phyloP scores from a whole-genome alignment of 2,329 filamentous ascomycete genomes.

The Remersonia thermophila region DNA sequence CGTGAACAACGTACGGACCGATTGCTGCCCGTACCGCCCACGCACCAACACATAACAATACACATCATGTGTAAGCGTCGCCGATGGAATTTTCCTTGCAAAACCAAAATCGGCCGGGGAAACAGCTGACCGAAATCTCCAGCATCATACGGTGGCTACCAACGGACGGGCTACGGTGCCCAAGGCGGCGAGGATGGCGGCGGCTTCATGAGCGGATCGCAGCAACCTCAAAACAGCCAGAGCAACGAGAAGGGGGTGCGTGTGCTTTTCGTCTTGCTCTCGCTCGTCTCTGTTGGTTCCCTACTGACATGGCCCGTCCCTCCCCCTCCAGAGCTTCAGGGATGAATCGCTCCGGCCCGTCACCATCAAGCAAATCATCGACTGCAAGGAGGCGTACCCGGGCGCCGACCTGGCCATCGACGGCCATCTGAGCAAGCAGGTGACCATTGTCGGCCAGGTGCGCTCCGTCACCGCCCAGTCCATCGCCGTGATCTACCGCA shows the following conservation, averaged over 20 bases:
- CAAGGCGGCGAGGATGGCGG: slow-evolving; percentile 48
- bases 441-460: slow-evolving; percentile 84
- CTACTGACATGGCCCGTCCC: background rate
- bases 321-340: slow-evolving; percentile 41
- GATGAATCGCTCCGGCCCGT: slow-evolving; percentile 86
- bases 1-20: too few species aligned
- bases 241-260: slow-evolving; percentile 33
- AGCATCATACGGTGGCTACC: slow-evolving; percentile 40
- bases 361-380: slow-evolving; percentile 87
- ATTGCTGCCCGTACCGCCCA: too few species aligned
- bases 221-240: slow-evolving; percentile 48
- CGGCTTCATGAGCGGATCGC: slow-evolving; percentile 50
- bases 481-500: slow-evolving; percentile 82
- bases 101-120: too few species aligned
- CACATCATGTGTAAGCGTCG: slow-evolving; percentile 8
- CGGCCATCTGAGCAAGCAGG: slow-evolving; percentile 56
- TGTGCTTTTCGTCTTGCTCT: too few species aligned
- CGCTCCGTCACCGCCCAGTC: slow-evolving; percentile 74
- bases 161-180: slow-evolving; percentile 37
- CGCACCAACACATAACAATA: too few species aligned
- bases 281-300: background rate
- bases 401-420: slow-evolving; percentile 74
- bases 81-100: too few species aligned
- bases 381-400: slow-evolving; percentile 64
- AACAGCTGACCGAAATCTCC: background rate